phyloP scores from a whole-genome alignment of 2,329 filamentous ascomycete species.

The Hymenoscyphus linearis region DNA sequence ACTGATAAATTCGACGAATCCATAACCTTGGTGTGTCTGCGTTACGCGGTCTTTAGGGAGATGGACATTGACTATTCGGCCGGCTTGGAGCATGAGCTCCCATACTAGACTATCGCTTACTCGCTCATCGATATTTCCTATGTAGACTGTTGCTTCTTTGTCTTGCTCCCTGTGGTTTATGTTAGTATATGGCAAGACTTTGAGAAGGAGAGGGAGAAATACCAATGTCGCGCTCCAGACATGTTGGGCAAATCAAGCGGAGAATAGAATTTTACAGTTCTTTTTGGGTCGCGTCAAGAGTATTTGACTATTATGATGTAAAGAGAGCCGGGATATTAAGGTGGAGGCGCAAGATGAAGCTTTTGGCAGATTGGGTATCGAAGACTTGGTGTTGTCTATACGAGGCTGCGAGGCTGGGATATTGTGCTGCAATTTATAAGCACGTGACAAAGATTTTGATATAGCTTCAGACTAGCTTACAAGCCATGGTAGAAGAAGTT shows the following conservation, averaged over 20 bases:
- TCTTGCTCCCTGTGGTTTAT: constrained; percentile 74
- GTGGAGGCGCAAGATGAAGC: background rate
- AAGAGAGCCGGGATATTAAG: background rate
- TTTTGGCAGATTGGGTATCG: background rate
- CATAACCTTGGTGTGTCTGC: constrained; percentile 94
- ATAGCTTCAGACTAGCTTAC: no score
- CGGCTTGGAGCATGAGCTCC: constrained; percentile 97
- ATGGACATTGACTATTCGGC: constrained; percentile 96
- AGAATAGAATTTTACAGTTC: background rate
- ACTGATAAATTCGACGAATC: constrained; percentile 96
- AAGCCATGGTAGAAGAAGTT: no score
- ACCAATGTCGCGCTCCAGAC: constrained; percentile 64
- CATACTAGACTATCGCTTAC: constrained; percentile 85
- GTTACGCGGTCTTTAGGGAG: constrained; percentile 97
- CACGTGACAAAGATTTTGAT: background rate
- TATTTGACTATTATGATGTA: background rate
- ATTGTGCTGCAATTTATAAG: background rate
- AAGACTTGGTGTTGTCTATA: constrained; percentile 4
- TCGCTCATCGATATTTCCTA: constrained; percentile 97
- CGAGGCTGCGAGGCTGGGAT: constrained; percentile 12
- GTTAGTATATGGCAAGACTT: constrained; percentile 20
- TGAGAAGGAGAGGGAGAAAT: constrained; percentile 28
- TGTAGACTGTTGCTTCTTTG: constrained; percentile 96
- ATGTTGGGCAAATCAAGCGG: constrained; percentile 28
- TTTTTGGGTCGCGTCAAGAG: background rate